Base-by-base conservation (phyloP, 768 basidiomycete species). In the Lactarius sanguifluus region DNA sequence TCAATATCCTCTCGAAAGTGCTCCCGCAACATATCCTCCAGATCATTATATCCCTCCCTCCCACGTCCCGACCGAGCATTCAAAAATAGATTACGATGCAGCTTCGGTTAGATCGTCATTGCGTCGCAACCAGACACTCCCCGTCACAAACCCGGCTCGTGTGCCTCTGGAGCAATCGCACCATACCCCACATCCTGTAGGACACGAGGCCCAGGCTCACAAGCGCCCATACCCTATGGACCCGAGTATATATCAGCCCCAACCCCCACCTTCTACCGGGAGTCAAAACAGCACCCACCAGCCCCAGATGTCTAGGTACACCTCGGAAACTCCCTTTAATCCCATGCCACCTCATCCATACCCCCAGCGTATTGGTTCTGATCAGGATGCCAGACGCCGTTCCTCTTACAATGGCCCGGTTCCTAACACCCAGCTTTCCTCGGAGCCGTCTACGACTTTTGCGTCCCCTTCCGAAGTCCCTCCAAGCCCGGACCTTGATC, bases 71-170 rank as follows among this genome's bases (percentile, higher is more conserved):
- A 10, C 61, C 32, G 45, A 45, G 40, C 34, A 7, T 28, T 15
- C 38, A 30, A 32, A 38, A 1, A 45, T 36, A 57, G 45, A 41
- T 23, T 34, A 61, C 52, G 62, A 62, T 9, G 38, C 58, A 16
- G 23, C 60, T 23, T 38, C 23, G 12, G 16, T 36, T 28, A 13
- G 20, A 23, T 55, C 65, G 45, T 47, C 63, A 47, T 40, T 52
- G 41, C 60, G 54, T 52, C 69, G 65, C 54, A 55, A 63, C 23
- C 67, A 65, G 67, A 66, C 64, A 18, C 66, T 64, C 40, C 62
- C 66, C 20, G 52, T 32, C 9, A 4, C 58, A 38, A 56, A 23
- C 38, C 16, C 16, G 41, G 54, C 34, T 64, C 66, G 16, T 54
- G 61, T 28, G 43, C 34, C 58, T 18, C 13, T 16, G 18, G 58